phyloP scores from a whole-genome alignment of 2,329 filamentous ascomycete species.

The Tolypocladium ovalisporum region DNA sequence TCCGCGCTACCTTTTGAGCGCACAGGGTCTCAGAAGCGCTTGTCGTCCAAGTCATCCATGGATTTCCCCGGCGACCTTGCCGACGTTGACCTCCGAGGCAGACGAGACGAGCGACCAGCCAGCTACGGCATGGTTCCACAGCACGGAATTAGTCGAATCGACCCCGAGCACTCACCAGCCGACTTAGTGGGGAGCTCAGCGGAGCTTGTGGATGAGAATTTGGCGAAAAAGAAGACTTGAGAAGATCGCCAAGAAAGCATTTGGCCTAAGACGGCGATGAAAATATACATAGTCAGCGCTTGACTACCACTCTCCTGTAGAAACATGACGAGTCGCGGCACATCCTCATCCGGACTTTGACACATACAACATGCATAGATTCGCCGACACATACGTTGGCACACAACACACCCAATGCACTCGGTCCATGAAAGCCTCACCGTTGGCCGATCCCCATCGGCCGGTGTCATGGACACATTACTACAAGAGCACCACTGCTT shows the following conservation, averaged over 20 bases:
- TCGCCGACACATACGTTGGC: neutral
- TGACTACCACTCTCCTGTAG: neutral
- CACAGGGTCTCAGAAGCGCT: slow-evolving; percentile 38
- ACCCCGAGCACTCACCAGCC: slow-evolving; percentile 31
- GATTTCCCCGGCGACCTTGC: slow-evolving; percentile 34
- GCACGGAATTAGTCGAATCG: slow-evolving; percentile 44
- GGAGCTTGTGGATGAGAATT: slow-evolving; percentile 39
- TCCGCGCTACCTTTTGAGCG: slow-evolving; percentile 45
- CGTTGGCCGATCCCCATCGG: neutral
- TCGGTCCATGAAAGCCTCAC: neutral
- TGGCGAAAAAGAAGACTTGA: neutral
- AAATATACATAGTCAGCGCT: neutral
- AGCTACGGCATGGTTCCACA: slow-evolving; percentile 48
- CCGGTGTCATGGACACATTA: neutral
- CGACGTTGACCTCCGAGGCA: slow-evolving; percentile 25
- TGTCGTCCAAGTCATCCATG: slow-evolving; percentile 39
- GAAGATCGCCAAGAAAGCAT: neutral
- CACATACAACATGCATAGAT: neutral
- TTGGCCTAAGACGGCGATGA: neutral
- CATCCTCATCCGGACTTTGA: neutral
- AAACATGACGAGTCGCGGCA: neutral
- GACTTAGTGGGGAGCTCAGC: slow-evolving; percentile 43
- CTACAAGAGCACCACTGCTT: neutral
- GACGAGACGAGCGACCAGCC: slow-evolving; percentile 36
- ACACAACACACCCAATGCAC: neutral